Evolutionary conservation across 192 early-diverging fungal species (phyloP).

Genomic region (Backusella tuberculispora): DNA sequence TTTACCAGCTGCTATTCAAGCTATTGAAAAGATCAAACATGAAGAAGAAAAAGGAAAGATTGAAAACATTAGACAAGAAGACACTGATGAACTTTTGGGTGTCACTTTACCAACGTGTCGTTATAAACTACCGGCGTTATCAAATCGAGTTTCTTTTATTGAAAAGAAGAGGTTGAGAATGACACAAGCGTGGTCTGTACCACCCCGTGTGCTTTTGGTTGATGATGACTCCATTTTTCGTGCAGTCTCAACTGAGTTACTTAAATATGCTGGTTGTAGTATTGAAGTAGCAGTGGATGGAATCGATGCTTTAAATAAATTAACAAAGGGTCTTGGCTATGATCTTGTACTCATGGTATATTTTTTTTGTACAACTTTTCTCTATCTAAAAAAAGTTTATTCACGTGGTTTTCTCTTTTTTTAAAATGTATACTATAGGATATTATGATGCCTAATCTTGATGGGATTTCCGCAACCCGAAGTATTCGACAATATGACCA

Average conservation of each 20-base stretch:
- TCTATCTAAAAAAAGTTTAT: neutral
- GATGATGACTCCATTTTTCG: conserved; percentile 69
- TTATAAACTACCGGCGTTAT: neutral
- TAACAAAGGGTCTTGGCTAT: conserved; percentile 57
- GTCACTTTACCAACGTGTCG: neutral
- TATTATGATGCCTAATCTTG: conserved; percentile 72
- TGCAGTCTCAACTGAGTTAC: conserved; percentile 49
- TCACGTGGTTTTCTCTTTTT: neutral
- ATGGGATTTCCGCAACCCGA: conserved; percentile 66
- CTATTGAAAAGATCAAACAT: neutral
- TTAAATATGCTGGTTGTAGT: conserved; percentile 68
- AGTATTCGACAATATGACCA: conserved; percentile 69
- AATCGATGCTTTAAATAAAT: conserved; percentile 64
- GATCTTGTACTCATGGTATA: conserved; percentile 73
- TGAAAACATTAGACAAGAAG: neutral
- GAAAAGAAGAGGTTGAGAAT: too few relatives aligned
- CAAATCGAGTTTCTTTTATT: too few relatives aligned
- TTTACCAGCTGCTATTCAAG: neutral
- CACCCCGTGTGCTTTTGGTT: conserved; percentile 62
- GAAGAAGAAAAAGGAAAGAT: neutral
- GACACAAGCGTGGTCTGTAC: conserved; percentile 37
- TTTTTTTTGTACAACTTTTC: too few relatives aligned
- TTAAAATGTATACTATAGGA: conserved; percentile 37
- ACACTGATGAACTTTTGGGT: neutral
- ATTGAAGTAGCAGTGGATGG: conserved; percentile 73